Conservation (phyloP, 2,329 filamentous ascomycete genomes). For the Penicillium sp. region DNA sequence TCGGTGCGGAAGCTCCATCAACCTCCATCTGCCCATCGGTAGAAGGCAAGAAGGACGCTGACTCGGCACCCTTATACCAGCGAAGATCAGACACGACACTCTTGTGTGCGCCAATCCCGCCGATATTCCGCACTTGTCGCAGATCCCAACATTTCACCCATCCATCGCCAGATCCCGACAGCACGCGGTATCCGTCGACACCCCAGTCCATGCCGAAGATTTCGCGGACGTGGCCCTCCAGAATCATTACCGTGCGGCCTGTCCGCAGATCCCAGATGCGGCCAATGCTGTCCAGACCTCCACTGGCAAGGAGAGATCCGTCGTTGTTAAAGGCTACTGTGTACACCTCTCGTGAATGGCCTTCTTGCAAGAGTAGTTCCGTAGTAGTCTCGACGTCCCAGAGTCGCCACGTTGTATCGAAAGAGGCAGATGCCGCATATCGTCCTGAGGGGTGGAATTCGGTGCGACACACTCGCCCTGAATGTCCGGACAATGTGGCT, state of each 20-base stretch:
- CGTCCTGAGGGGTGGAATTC: conserved; percentile 93
- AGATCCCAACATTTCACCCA: conserved; percentile 99
- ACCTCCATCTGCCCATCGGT: conserved; percentile 60
- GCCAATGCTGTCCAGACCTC: conserved; percentile 92
- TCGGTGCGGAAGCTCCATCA: conserved; percentile 30
- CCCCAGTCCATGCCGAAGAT: conserved; percentile 95
- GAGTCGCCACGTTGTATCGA: conserved; percentile 94
- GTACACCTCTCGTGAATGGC: conserved; percentile 92
- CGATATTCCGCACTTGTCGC: conserved; percentile 81
- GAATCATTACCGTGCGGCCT: conserved; percentile 91
- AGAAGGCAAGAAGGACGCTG: conserved; percentile 66
- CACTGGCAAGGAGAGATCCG: conserved; percentile 86
- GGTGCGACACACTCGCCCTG: conserved; percentile 84
- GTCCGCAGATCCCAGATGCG: conserved; percentile 94
- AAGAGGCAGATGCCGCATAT: conserved; percentile 90
- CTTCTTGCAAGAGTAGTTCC: conserved; percentile 88
- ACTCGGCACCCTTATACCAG: conserved; percentile 90
- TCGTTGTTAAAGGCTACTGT: conserved; percentile 88
- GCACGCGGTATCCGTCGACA: conserved; percentile 84
- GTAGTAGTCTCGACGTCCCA: conserved; percentile 90
- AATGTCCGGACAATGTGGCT: conserved; percentile 81
- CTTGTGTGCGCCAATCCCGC: conserved; percentile 86
- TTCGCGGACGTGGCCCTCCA: conserved; percentile 90
- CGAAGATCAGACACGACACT: conserved; percentile 90
- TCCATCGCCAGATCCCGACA: conserved; percentile 91